Evolutionary conservation across 352 stramenopile species (phyloP), one percentile per base, ranked within the genome.

Genomic region (Pythium phragmitis): DNA sequence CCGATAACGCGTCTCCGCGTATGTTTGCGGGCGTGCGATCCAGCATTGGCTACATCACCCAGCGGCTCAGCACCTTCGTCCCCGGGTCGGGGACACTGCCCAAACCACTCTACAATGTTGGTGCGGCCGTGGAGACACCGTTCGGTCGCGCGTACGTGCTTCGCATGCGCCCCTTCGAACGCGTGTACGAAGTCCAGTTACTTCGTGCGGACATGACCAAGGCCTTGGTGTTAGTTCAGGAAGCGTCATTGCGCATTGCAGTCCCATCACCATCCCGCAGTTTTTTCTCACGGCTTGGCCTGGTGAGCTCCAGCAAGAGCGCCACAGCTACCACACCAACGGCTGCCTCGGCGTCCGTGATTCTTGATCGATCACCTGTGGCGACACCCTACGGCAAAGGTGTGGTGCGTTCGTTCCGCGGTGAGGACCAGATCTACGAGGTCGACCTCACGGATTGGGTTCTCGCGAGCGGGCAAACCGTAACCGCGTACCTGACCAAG

Each of bases 1-100:
- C 74, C 11, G 70, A 76, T 23, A 74, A 67, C 6, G 60, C 75
- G 1, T 90, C 82, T 14, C 84, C 84, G 7, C 79, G 82, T 30
- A 91, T 89, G 75, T 89, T 92, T 51, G 74, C 76, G 7, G 84
- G 84, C 30, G 82, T 92, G 17, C 82, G 84, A 12, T 91, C 81
- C 0, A 73, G 84, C 28, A 67, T 92, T 7, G 84, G 84, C 17
- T 92, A 90, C 50, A 89, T 92, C 51, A 92, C 84, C 4, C 91
- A 91, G 60, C 87, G 87, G 48, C 67, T 92, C 14, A 88, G 77
- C 49, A 90, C 75, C 17, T 91, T 92, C 56, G 84, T 89, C 0
- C 82, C 82, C 21, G 75, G 81, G 16, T 69, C 73, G 0, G 34
- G 34, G 34, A 52, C 45, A 3, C 49, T 56, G 30, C 55, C 53